Percentiles rank a stretch among this genome's conserved stretches.
Evolutionary conservation across 2,329 filamentous ascomycete genomes (phyloP).

Genomic region (Fusarium keratoplasticum): DNA sequence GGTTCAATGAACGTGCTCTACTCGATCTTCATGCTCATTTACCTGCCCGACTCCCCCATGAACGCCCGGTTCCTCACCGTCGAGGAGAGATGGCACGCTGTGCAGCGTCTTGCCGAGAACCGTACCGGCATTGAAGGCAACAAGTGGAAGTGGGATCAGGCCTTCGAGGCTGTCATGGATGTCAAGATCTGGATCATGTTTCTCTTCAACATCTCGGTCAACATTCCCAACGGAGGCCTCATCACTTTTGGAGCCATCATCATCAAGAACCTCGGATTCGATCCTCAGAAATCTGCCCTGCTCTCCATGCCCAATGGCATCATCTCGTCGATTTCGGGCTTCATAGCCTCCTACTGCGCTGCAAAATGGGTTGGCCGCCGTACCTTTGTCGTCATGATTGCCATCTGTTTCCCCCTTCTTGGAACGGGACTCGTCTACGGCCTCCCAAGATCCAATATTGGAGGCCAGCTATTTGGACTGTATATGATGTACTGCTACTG

Average conservation of each 20-base stretch:
- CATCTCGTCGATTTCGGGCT: not conserved
- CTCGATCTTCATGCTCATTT: not conserved
- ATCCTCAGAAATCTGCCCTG: conserved; percentile 6
- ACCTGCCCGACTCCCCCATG: conserved; percentile 6
- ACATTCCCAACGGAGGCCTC: conserved; percentile 66
- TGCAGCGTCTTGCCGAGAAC: conserved; percentile 4
- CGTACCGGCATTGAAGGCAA: conserved; percentile 42
- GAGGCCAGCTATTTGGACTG: not conserved
- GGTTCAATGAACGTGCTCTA: conserved; percentile 24
- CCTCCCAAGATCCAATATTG: not conserved
- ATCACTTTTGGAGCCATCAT: conserved; percentile 23
- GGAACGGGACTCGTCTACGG: conserved; percentile 4
- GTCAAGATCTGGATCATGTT: conserved; percentile 67
- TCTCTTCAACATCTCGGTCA: conserved; percentile 58
- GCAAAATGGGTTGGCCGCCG: conserved; percentile 3
- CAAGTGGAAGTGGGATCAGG: conserved; percentile 59
- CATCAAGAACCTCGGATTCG: conserved; percentile 21
- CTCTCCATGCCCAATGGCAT: conserved; percentile 25
- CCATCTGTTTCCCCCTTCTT: not conserved
- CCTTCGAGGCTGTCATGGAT: conserved; percentile 59
- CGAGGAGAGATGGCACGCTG: conserved; percentile 1
- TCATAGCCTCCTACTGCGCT: not conserved
- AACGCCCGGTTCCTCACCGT: conserved; percentile 3
- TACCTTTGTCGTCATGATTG: not conserved
- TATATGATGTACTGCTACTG: not conserved